Base-by-base conservation (phyloP, 768 basidiomycete species). In the Strobilomyces dryophilus region DNA sequence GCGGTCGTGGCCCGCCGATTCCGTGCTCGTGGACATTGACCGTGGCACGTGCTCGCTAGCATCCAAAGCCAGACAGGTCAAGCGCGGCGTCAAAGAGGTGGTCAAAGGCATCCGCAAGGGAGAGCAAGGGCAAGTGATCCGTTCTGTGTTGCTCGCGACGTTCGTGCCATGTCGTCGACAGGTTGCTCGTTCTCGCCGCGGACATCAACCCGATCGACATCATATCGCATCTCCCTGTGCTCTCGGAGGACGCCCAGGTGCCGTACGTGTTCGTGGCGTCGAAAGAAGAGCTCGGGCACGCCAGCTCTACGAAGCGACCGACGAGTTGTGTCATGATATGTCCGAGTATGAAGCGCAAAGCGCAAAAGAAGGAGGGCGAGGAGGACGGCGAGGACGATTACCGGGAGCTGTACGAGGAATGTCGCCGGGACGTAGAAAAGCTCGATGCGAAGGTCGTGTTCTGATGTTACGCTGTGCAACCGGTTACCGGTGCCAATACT, bases 181-280 rank as follows among this genome's bases (percentile, higher is more conserved):
- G 93, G 20, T 75, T 99, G 32, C 81, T 99, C 29, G 74, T 99
- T 52, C 83, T 99, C 54, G 97, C 97, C 5, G 94, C 89, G 36
- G 95, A 98, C 72, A 98, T 98, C 69, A 95, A 91, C 55, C 97
- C 97, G 11, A 88, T 98, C 64, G 97, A 99, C 74, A 97, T 99
- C 61, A 94, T 98, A 63, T 95, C 95, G 32, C 97, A 98, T 74
- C 78, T 99, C 47, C 97, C 97, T 6, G 77, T 98, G 10, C 76
- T 99, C 66, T 87, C 91, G 44, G 97, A 99, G 75, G 97, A 99
- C 69, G 88, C 92, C 10, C 78, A 84, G 35, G 86, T 93, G 68
- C 93, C 93, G 1, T 95, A 94, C 65, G 79, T 94, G 45, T 95
- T 92, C 66, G 89, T 95, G 14, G 65, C 86, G 3, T 94, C 90